Evolutionary conservation across 2,329 filamentous ascomycete species (phyloP).

Genomic region (Colletotrichum sp.): DNA sequence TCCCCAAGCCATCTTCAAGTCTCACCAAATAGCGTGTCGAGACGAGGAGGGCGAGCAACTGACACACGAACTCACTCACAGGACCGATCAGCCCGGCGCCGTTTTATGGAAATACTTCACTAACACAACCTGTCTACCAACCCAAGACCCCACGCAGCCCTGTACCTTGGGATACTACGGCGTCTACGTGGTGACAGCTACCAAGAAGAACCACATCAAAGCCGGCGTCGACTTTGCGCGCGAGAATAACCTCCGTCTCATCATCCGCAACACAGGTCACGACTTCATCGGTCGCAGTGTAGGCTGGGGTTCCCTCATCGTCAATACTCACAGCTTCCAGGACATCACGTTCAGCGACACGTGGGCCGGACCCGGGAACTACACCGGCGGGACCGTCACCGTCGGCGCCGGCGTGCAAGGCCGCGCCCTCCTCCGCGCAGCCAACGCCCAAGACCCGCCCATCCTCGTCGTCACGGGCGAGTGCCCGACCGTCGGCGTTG

Average conservation of each 20-base stretch:
- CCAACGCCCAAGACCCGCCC: conserved; percentile 39
- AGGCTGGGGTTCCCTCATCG: conserved; percentile 59
- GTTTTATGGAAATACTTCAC: conserved; percentile 46
- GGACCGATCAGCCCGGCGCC: conserved; percentile 31
- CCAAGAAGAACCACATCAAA: conserved; percentile 26
- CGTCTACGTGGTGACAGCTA: conserved; percentile 33
- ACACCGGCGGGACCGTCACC: conserved; percentile 55
- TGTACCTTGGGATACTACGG: conserved; percentile 45
- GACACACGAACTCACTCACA: conserved; percentile 18
- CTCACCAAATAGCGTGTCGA: neutral
- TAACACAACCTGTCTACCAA: conserved; percentile 44
- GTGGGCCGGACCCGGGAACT: conserved; percentile 40
- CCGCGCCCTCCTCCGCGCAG: conserved; percentile 47
- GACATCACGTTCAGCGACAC: conserved; percentile 42
- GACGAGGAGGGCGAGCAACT: neutral
- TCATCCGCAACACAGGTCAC: conserved; percentile 63
- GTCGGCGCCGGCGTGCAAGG: conserved; percentile 58
- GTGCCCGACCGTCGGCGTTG: conserved; percentile 59
- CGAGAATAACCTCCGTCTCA: conserved; percentile 52
- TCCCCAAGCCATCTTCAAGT: rapidly evolving
- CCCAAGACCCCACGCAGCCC: conserved; percentile 30
- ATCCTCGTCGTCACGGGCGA: conserved; percentile 57
- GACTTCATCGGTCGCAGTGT: conserved; percentile 65
- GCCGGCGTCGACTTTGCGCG: conserved; percentile 34
- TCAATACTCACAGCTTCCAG: conserved; percentile 64